A percentile compares a stretch with the other conserved stretches of the same genome.
Conservation (phyloP, 441 rosid genomes). For the Iberis amara region DNA sequence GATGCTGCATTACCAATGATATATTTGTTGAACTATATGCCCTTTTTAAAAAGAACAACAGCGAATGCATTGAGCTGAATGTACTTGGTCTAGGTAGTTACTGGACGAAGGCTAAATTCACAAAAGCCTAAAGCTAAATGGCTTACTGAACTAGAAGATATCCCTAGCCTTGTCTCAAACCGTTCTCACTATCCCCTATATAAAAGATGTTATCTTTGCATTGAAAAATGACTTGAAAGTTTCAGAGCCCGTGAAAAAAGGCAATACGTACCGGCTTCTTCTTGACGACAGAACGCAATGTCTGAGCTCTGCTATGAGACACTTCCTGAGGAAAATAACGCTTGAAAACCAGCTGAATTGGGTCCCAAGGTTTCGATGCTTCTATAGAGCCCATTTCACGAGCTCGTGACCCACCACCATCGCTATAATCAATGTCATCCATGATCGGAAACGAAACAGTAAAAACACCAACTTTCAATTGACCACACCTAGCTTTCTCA, state of each 20-base stretch:
- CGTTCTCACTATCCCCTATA: no score
- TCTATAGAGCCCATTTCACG: constrained; percentile 34
- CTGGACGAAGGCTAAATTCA: no score
- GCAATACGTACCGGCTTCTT: constrained; percentile 63
- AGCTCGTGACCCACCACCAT: constrained; percentile 39
- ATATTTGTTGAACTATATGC: constrained; percentile 5
- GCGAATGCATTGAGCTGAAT: constrained; percentile 15
- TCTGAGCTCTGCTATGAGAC: constrained; percentile 31
- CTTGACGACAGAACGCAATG: constrained; percentile 49
- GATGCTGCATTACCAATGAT: constrained; percentile 2
- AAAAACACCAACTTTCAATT: constrained; percentile 34
- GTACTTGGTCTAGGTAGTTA: neutral
- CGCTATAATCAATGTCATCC: constrained; percentile 62
- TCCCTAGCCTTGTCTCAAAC: no score
- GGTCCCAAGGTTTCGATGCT: constrained; percentile 55
- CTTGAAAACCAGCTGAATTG: constrained; percentile 64
- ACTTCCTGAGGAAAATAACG: constrained; percentile 34
- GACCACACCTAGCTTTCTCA: constrained; percentile 37
- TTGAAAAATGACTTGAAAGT: constrained; percentile 9
- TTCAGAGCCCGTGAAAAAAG: constrained; percentile 10
- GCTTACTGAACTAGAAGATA: no score
- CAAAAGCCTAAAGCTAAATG: no score
- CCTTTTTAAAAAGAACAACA: neutral
- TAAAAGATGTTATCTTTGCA: no score
- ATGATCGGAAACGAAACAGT: constrained; percentile 35